These are phyloP conservation scores for Epichloe gansuensis DNA, from an alignment of 2,329 filamentous ascomycete species.

Conservation along the genomic window DNA sequence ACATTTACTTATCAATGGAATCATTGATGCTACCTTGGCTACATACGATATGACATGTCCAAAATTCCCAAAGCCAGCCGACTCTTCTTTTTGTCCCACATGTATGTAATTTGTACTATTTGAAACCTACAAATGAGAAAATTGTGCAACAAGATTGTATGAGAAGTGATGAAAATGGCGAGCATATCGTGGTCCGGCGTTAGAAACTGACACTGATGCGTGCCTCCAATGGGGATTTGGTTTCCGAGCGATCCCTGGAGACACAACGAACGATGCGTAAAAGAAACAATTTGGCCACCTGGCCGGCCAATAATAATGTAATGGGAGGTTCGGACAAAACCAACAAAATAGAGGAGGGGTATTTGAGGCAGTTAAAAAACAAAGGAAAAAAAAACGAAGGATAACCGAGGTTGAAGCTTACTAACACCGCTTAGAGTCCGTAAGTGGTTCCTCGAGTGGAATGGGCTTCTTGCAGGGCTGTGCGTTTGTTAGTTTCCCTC, in stretches of 20 bases:
- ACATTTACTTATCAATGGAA: too few species aligned
- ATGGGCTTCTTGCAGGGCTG: conserved; percentile 26
- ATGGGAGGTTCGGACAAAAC: background rate
- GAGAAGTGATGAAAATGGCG: background rate
- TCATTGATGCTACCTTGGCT: background rate
- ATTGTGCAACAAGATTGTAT: background rate
- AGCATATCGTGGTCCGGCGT: background rate
- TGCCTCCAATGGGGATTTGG: background rate
- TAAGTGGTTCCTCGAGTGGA: conserved; percentile 20
- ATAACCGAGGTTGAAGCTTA: background rate
- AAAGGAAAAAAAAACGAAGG: background rate
- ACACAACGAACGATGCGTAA: background rate
- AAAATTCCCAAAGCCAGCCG: too few species aligned
- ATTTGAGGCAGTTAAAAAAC: background rate
- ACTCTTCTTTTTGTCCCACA: too few species aligned
- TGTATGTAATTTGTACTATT: background rate
- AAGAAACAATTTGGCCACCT: background rate
- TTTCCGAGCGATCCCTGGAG: background rate
- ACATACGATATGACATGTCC: background rate
- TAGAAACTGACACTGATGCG: background rate
- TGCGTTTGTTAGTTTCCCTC: background rate
- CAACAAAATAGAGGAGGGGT: background rate
- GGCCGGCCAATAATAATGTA: background rate
- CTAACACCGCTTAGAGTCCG: conserved; percentile 14
- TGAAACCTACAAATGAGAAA: background rate